Evolutionary conservation across 495 filamentous ascomycete species (phyloP).

Genomic region (Trichoderma erinaceum): DNA sequence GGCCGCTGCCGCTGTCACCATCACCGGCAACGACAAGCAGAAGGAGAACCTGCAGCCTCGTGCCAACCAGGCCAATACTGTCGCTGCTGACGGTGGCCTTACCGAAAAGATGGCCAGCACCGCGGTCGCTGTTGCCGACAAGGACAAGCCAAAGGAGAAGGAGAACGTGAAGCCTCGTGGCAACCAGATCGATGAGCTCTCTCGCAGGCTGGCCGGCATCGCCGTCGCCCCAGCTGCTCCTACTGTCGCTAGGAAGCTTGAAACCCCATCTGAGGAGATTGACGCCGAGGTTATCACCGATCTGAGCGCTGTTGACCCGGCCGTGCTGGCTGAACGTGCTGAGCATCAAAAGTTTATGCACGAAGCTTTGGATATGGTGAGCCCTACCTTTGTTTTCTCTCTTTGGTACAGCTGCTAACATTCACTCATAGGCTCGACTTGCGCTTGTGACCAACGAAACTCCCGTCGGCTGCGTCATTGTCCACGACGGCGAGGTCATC

Average conservation of each 20-base stretch:
- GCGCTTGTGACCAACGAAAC: conserved; percentile 83
- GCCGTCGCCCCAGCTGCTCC: neutral
- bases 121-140: no score
- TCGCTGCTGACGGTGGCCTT: no score
- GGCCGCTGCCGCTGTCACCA: no score
- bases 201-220: no score
- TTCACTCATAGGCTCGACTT: conserved; percentile 57
- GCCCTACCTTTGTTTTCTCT: conserved; percentile 13
- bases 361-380: conserved; percentile 63
- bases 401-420: neutral
- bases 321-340: conserved; percentile 1
- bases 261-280: neutral
- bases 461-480: conserved; percentile 92
- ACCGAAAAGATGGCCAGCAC: no score
- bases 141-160: no score
- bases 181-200: no score
- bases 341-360: conserved; percentile 52
- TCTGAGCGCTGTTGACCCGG: neutral
- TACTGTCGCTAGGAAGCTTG: neutral
- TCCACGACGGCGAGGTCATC: conserved; percentile 66
- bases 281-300: neutral
- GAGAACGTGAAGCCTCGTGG: no score
- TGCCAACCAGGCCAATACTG: neutral
- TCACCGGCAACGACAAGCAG: no score
- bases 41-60: neutral